Percentiles rank a stretch among this genome's conserved stretches.
Conservation (phyloP, 2,329 filamentous ascomycete species). For the Colletotrichum camelliae region DNA sequence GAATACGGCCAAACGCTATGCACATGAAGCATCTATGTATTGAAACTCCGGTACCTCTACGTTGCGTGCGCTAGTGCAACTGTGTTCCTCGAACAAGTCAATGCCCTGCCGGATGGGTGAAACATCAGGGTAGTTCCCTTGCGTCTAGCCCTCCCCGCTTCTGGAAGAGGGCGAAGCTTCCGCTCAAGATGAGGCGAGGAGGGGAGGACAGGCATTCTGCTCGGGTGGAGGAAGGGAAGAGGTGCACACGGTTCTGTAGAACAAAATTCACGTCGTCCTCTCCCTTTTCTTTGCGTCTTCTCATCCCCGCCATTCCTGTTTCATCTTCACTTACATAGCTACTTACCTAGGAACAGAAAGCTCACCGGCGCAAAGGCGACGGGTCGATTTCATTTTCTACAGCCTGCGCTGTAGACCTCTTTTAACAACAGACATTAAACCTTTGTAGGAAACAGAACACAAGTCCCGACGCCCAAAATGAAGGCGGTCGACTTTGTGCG, state of each 20-base stretch:
- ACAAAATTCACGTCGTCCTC: conserved; percentile 6
- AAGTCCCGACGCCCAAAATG: neutral
- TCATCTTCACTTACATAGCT: neutral
- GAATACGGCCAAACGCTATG: neutral
- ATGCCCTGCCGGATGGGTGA: neutral
- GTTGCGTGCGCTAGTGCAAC: neutral
- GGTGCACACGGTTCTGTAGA: neutral
- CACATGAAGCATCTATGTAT: neutral
- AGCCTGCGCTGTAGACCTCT: neutral
- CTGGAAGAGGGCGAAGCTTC: neutral
- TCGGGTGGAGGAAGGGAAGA: neutral
- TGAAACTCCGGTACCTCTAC: neutral
- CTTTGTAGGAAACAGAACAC: neutral
- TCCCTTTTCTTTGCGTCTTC: neutral
- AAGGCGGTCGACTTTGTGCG: conserved; percentile 8
- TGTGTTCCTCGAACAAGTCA: neutral
- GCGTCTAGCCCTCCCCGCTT: neutral
- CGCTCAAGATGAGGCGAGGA: neutral
- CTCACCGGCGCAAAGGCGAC: neutral
- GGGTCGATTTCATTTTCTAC: neutral
- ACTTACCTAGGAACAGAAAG: neutral
- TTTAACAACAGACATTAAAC: neutral
- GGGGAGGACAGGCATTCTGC: neutral
- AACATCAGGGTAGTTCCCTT: conserved; percentile 10
- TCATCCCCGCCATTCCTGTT: neutral